Conservation (phyloP, 2,329 filamentous ascomycete genomes). For the Bisporella sp. region DNA sequence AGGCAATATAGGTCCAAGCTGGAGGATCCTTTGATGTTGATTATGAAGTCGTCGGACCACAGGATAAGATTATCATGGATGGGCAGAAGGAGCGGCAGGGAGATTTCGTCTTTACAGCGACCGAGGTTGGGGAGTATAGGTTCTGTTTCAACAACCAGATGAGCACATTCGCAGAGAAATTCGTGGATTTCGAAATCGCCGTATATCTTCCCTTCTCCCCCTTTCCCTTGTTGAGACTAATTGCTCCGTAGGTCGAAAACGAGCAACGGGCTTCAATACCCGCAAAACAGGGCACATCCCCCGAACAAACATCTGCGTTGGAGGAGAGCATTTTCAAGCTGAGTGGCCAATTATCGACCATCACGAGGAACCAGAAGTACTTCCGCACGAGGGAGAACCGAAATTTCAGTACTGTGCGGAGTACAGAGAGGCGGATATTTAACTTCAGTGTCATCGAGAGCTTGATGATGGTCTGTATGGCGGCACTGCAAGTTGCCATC, state of each 20-base stretch:
- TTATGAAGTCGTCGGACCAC: slow-evolving; percentile 79
- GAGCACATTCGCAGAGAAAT: slow-evolving; percentile 95
- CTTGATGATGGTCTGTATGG: slow-evolving; percentile 89
- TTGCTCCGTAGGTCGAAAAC: slow-evolving; percentile 68
- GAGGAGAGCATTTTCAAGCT: slow-evolving; percentile 96
- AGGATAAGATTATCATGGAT: slow-evolving; percentile 72
- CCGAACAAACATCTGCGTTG: slow-evolving; percentile 81
- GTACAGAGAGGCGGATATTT: slow-evolving; percentile 91
- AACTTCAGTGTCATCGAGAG: slow-evolving; percentile 96
- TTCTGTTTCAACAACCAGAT: slow-evolving; percentile 99
- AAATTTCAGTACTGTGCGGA: slow-evolving; percentile 96
- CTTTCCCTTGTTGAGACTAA: background rate
- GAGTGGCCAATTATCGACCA: slow-evolving; percentile 85
- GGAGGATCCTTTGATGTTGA: slow-evolving; percentile 97
- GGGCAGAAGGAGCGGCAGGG: slow-evolving; percentile 90
- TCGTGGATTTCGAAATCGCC: slow-evolving; percentile 95
- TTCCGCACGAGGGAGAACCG: slow-evolving; percentile 98
- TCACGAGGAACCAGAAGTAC: slow-evolving; percentile 97
- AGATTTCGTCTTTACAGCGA: slow-evolving; percentile 95
- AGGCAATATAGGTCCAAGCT: slow-evolving; percentile 72
- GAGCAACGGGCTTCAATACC: slow-evolving; percentile 76
- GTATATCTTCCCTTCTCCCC: slow-evolving; percentile 44
- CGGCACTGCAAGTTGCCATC: slow-evolving; percentile 90
- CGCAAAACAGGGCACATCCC: slow-evolving; percentile 78
- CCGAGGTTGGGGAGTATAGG: slow-evolving; percentile 78